Conservation (phyloP, 1,284 basidiomycete species). For the Cutaneotrichosporon cyanovorans region DNA sequence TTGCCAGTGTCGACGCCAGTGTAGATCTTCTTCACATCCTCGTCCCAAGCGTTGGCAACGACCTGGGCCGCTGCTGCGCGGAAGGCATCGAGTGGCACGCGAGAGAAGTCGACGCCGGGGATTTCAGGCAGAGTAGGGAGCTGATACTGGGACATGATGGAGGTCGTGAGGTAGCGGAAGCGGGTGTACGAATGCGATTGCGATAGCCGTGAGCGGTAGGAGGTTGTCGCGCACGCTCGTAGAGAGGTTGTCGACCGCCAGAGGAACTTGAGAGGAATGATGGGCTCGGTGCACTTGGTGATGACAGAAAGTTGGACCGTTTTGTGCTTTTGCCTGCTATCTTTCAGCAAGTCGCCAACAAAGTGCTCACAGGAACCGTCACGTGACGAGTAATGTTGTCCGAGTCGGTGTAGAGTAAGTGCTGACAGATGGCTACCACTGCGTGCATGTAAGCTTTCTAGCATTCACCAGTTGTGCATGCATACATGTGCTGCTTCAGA, state of each 20-base stretch:
- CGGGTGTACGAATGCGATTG: neutral
- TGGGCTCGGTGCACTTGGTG: no score
- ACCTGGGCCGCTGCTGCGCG: conserved; percentile 72
- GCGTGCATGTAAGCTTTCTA: no score
- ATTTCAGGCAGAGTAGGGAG: conserved; percentile 52
- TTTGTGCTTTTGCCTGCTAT: no score
- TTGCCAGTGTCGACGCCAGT: conserved; percentile 77
- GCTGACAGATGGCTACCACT: no score
- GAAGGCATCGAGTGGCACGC: conserved; percentile 74
- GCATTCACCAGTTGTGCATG: no score
- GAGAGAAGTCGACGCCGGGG: conserved; percentile 61
- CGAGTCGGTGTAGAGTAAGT: no score
- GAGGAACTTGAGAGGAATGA: no score
- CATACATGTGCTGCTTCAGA: no score
- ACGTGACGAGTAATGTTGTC: no score
- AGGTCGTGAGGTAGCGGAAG: conserved; percentile 1
- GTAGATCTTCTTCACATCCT: conserved; percentile 69
- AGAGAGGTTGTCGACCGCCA: neutral
- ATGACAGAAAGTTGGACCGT: no score
- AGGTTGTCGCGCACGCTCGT: neutral
- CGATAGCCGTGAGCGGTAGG: neutral
- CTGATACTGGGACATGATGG: conserved; percentile 16
- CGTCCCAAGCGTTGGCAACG: conserved; percentile 60
- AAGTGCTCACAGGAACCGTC: neutral
- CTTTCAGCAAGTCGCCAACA: neutral